Conservation (phyloP, 2,329 filamentous ascomycete genomes). For the Penicillium hordei region DNA sequence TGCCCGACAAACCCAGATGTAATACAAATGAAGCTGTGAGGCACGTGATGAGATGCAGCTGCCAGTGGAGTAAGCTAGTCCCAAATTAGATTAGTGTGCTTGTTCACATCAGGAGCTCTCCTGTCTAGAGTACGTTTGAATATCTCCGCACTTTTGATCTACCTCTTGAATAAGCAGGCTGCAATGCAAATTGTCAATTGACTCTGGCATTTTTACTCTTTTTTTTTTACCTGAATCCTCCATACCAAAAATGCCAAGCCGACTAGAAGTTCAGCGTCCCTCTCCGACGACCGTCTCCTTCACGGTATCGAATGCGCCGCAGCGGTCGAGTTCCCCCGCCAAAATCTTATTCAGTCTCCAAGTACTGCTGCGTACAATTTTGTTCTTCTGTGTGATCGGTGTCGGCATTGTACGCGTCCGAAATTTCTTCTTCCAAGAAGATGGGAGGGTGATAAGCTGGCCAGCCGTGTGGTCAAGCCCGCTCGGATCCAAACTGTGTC, state of each 20-base stretch:
- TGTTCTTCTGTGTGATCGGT: conserved; percentile 45
- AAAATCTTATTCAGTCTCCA: conserved; percentile 46
- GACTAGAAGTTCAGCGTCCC: conserved; percentile 49
- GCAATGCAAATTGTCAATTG: conserved; percentile 5
- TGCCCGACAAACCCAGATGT: conserved; percentile 21
- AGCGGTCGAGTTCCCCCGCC: conserved; percentile 48
- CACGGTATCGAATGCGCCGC: conserved; percentile 78
- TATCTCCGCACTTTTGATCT: background rate
- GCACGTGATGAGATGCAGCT: conserved; percentile 28
- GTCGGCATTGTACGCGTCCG: conserved; percentile 38
- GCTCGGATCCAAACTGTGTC: conserved; percentile 34
- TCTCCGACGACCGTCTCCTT: conserved; percentile 90
- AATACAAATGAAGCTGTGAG: conserved; percentile 15
- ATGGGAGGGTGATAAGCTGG: conserved; percentile 32
- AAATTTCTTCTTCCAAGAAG: conserved; percentile 25
- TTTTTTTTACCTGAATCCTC: background rate
- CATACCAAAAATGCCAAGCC: conserved; percentile 58
- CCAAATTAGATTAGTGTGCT: conserved; percentile 11
- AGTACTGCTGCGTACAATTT: conserved; percentile 46
- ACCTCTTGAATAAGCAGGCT: background rate
- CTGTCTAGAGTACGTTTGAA: background rate
- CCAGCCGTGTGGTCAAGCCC: conserved; percentile 35
- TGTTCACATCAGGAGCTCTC: conserved; percentile 15
- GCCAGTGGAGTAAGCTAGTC: conserved; percentile 4
- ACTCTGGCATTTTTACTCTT: background rate